These are phyloP conservation scores for Yarrowia sp. DNA, from an alignment of 805 yeast species.

Conservation along the genomic window DNA sequence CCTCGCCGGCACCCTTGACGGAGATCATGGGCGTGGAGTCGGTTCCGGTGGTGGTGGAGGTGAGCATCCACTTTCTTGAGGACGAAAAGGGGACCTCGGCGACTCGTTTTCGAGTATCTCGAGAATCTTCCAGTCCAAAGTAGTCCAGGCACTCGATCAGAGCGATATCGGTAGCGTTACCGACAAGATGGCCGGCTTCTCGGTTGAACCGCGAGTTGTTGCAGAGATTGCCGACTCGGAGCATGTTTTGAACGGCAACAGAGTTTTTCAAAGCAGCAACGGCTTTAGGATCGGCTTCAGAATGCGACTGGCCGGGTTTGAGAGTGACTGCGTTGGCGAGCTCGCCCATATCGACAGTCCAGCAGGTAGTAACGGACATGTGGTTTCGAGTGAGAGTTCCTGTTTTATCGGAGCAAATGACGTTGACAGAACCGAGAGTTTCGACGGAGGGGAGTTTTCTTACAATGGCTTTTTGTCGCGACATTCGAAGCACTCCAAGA, in stretches of 20 bases:
- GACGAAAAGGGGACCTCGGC: slow-evolving; percentile 86
- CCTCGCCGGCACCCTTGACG: slow-evolving; percentile 91
- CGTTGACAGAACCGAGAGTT: slow-evolving; percentile 91
- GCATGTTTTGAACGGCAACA: slow-evolving; percentile 3
- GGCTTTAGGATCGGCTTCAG: slow-evolving; percentile 2
- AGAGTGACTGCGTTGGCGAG: slow-evolving; percentile 1
- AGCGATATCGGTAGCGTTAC: slow-evolving; percentile 95
- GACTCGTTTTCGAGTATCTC: slow-evolving; percentile 56
- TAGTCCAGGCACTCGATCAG: slow-evolving; percentile 68
- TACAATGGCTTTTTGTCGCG: slow-evolving; percentile 88
- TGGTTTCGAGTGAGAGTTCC: slow-evolving; percentile 88
- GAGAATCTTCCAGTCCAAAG: slow-evolving; percentile 69
- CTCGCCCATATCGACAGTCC: slow-evolving; percentile 60
- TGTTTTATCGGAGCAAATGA: slow-evolving; percentile 88
- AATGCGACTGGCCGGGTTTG: background rate
- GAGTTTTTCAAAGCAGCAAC: slow-evolving; percentile 8
- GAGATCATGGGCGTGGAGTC: slow-evolving; percentile 52
- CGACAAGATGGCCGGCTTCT: slow-evolving; percentile 73
- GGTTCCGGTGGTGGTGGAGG: slow-evolving; percentile 60
- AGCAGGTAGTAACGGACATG: slow-evolving; percentile 81
- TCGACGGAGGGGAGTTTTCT: slow-evolving; percentile 93
- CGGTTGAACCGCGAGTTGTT: slow-evolving; percentile 38
- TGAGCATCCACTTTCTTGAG: slow-evolving; percentile 86
- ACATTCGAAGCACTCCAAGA: slow-evolving; percentile 94
- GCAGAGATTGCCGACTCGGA: slow-evolving; percentile 39